Base-by-base conservation (phyloP, 2,329 filamentous ascomycete species). In the Xylaria polymorpha region DNA sequence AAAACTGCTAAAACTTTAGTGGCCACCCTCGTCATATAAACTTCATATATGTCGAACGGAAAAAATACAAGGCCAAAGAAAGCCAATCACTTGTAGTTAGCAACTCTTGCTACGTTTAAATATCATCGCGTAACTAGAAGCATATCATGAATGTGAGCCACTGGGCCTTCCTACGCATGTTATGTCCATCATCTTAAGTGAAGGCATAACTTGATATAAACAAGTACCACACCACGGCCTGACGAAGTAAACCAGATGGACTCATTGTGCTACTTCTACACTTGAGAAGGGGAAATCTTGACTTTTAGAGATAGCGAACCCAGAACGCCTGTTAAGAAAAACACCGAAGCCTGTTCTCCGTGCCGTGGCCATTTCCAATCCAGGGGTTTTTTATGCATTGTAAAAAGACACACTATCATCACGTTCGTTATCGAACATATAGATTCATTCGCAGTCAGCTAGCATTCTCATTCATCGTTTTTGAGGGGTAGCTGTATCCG, bases 401-500 rank as follows among this genome's bases (percentile, higher is more conserved):
- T 7, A 35, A 61, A 51, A 20, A 51, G 48, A 46, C 5, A 61
- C 25, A 35, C 32, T 62, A 61, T 68, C 53, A 46, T 69, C 71
- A 71, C 68, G 43, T 61, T 59, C 55, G 57, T 66, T 64, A 64
- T 70, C 20, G 58, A 64, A 68, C 59, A 61, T 61, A 63, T 65
- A 57, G 65, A 65, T 64, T 64, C 72, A 64, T 67, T 64, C 60
- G 53, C 75, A 75, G 74, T 79, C 78, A 81, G 79, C 80, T 79
- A 77, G 74, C 72, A 71, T 73, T 79, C 77, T 77, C 77, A 78
- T 79, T 79, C 76, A 72, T 78, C 73, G 73, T 74, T 72, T 77
- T 76, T 73, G 78, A 77, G 72, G 70, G 73, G 69, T 72, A 77
- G 76, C 77, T 76, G 74, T 78, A 77, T 73, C 65, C 76, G 77